Conservation (phyloP, 176 grass and related monocot species). For the Oryza meyeriana region DNA sequence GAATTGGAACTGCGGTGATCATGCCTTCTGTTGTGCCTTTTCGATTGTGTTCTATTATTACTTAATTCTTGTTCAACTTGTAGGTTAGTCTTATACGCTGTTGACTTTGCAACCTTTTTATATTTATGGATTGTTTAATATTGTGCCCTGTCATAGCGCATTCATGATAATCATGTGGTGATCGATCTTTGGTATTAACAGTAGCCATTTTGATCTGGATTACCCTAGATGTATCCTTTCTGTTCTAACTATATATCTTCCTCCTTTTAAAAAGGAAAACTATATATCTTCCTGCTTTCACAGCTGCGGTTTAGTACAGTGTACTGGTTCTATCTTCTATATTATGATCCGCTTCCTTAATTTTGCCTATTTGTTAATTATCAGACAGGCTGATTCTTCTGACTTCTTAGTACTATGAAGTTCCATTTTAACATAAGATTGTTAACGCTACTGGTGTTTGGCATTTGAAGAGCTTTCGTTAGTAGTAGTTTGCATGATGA, state of each 20-base stretch:
- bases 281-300: background rate
- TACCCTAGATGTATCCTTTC: background rate
- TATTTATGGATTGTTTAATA: constrained; percentile 38
- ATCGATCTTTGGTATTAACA: background rate
- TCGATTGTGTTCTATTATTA: constrained; percentile 36
- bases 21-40: constrained; percentile 20
- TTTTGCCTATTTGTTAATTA: background rate
- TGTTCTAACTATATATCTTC: background rate
- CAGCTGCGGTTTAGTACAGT: background rate
- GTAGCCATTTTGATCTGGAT: background rate
- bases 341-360: background rate
- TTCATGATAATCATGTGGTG: constrained; percentile 20
- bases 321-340: background rate
- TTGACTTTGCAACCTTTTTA: constrained; percentile 20
- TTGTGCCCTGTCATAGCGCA: constrained; percentile 5
- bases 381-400: background rate
- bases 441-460: background rate
- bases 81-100: constrained; percentile 49
- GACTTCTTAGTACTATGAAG: background rate
- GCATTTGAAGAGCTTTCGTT: background rate
- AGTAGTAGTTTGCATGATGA: background rate
- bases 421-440: background rate
- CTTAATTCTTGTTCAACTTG: constrained; percentile 34
- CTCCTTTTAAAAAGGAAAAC: background rate
- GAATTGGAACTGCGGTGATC: constrained; percentile 4